Percentiles rank a stretch among this genome's conserved stretches.
Conservation (phyloP, 1,284 basidiomycete genomes). For the Moniliella sp. region DNA sequence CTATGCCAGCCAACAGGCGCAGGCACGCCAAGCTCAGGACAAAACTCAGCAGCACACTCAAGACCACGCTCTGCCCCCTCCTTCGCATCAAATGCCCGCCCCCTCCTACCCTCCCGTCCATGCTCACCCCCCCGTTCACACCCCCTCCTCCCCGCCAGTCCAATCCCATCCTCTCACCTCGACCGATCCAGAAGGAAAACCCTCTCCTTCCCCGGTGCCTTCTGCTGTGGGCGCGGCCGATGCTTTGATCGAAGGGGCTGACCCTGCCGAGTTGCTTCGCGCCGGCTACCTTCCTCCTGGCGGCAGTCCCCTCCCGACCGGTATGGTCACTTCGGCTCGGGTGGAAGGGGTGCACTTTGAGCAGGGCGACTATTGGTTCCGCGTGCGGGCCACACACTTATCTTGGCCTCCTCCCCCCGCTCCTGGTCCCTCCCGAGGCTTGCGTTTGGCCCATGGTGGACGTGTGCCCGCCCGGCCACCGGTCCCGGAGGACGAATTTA, state of each 20-base stretch:
- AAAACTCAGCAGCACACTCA: slow-evolving; percentile 74
- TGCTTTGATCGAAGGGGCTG: neutral
- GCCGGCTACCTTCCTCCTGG: slow-evolving; percentile 17
- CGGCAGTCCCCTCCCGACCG: slow-evolving; percentile 34
- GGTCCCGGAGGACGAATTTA: neutral
- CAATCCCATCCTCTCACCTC: too few relatives aligned
- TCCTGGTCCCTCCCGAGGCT: slow-evolving; percentile 6
- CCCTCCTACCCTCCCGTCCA: slow-evolving; percentile 1
- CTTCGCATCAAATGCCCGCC: slow-evolving; percentile 52
- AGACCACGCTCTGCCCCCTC: slow-evolving; percentile 78
- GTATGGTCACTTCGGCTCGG: slow-evolving; percentile 63
- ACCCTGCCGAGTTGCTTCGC: slow-evolving; percentile 8
- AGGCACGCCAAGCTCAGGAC: too few relatives aligned
- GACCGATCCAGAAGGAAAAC: slow-evolving; percentile 3
- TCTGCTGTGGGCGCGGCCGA: neutral
- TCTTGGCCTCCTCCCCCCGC: slow-evolving; percentile 2
- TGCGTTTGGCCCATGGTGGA: too few relatives aligned
- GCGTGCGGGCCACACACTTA: slow-evolving; percentile 58
- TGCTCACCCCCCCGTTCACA: too few relatives aligned
- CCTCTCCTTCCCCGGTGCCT: neutral
- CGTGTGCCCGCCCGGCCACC: neutral
- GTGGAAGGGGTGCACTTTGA: slow-evolving; percentile 92
- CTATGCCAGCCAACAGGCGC: too few relatives aligned
- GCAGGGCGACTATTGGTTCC: slow-evolving; percentile 90
- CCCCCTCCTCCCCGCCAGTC: too few relatives aligned